phyloP scores from a whole-genome alignment of 208 protist species.

The Trypanosoma brucei region DNA sequence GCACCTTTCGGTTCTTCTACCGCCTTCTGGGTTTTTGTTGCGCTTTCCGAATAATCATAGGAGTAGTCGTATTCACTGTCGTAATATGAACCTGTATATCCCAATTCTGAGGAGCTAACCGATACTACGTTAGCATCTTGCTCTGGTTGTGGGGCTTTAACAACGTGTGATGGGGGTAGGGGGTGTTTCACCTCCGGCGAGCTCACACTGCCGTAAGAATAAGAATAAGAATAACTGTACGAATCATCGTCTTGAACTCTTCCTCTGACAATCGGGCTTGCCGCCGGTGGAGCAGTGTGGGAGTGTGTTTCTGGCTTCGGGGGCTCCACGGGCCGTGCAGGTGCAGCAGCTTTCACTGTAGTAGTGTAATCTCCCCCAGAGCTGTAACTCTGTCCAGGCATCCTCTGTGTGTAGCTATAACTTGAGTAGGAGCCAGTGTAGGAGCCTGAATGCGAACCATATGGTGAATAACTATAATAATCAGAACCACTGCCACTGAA shows the following conservation, averaged over 20 bases:
- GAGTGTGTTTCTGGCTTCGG: neutral
- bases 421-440: constrained; percentile 6
- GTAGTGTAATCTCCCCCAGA: neutral
- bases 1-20: neutral
- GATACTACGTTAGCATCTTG: constrained; percentile 8
- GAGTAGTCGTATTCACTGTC: neutral
- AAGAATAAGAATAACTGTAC: constrained; percentile 24
- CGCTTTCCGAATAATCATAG: neutral
- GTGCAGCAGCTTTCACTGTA: neutral
- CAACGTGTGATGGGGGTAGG: no score
- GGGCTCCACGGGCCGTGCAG: neutral
- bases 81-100: constrained; percentile 9
- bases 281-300: neutral
- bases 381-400: neutral
- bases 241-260: neutral
- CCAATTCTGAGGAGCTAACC: neutral
- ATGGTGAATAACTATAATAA: neutral
- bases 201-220: constrained; percentile 19
- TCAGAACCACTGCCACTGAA: neutral
- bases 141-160: neutral
- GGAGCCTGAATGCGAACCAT: constrained; percentile 1
- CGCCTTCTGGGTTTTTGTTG: neutral
- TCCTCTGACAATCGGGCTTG: neutral
- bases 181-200: neutral
- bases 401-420: constrained; percentile 24